Evolutionary conservation across 495 filamentous ascomycete species (phyloP).

Genomic region (Hypoxylon perforatum): DNA sequence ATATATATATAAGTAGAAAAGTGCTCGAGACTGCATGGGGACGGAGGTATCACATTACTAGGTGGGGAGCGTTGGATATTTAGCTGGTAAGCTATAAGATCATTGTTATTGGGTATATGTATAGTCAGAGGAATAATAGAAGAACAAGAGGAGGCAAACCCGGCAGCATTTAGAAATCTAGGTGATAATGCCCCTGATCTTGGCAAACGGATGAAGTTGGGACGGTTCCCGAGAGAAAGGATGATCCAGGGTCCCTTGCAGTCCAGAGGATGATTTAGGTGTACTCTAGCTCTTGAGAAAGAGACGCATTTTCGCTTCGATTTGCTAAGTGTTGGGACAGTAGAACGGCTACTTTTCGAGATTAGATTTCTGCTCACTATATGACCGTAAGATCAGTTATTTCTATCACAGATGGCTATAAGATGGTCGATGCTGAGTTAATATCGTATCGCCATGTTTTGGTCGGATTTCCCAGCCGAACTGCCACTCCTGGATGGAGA

Average conservation of each 20-base stretch:
- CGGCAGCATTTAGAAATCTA: slow-evolving; percentile 26
- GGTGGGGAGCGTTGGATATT: slow-evolving; percentile 25
- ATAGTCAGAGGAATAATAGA: neutral
- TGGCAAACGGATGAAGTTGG: neutral
- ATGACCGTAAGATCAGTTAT: neutral
- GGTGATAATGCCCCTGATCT: slow-evolving; percentile 19
- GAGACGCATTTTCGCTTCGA: neutral
- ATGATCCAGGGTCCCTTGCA: neutral
- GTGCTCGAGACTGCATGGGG: slow-evolving; percentile 8
- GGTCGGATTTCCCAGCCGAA: neutral
- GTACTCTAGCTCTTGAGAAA: neutral
- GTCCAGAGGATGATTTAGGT: slow-evolving; percentile 8
- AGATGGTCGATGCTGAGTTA: too few relatives aligned
- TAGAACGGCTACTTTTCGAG: neutral
- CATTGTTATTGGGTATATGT: slow-evolving; percentile 20
- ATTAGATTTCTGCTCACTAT: neutral
- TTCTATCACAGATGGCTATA: neutral
- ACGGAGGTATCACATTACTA: slow-evolving; percentile 8
- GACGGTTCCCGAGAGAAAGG: slow-evolving; percentile 1
- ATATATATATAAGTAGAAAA: slow-evolving; percentile 6
- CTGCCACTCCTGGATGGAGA: slow-evolving; percentile 6
- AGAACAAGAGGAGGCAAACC: slow-evolving; percentile 39
- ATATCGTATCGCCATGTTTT: too few relatives aligned
- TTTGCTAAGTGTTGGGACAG: neutral
- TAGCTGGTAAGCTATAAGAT: slow-evolving; percentile 9